Evolutionary conservation across 352 stramenopile genomes (phyloP), one percentile per base, ranked within the genome.

Genomic region (Phytophthora syringae): DNA sequence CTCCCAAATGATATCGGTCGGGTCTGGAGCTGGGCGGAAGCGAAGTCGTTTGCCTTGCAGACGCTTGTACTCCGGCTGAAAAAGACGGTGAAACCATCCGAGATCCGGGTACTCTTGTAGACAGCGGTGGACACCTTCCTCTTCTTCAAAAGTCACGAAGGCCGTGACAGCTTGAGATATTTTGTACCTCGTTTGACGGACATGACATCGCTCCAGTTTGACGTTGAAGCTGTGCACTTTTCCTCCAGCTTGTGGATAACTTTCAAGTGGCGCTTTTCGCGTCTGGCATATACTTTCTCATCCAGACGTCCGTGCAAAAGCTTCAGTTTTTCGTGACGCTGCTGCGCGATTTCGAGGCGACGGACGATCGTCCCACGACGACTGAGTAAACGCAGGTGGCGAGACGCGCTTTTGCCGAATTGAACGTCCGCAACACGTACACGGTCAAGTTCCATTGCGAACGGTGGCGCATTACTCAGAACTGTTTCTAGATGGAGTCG

Each of bases 1-100:
- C 64, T 92, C 84, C 86, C 86, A 95, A 25, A 93, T 83, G 28
- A 95, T 90, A 50, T 95, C 86, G 9, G 81, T 91, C n/a, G 86
- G 86, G 42, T 95, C 83, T 0, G 86, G 86, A 4, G 86, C 86
- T 2, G 81, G 79, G 0, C 76, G 73, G 54, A 95, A 93, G 15
- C 74, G 80, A 40, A 95, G 72, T 1, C 86, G 76, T 72, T 92
- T 93, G 66, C 80, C 83, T 20, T 83, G 74, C 6, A 95, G 67
- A 0, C 84, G 79, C 54, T 92, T 92, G 65, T 72, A 50, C 10
- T 65, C 65, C 2, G 86, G 74, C 56, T 95, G 86, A 40, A 92
- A 92, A 20, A 93, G 71, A 1, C 86, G 83, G 39, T 93, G 80
- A 4, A 95, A 40, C 52, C 86, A 82, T 4, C 86, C 84, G 0